Conservation (phyloP, 2,329 filamentous ascomycete genomes). For the Rhynchosporium secalis region DNA sequence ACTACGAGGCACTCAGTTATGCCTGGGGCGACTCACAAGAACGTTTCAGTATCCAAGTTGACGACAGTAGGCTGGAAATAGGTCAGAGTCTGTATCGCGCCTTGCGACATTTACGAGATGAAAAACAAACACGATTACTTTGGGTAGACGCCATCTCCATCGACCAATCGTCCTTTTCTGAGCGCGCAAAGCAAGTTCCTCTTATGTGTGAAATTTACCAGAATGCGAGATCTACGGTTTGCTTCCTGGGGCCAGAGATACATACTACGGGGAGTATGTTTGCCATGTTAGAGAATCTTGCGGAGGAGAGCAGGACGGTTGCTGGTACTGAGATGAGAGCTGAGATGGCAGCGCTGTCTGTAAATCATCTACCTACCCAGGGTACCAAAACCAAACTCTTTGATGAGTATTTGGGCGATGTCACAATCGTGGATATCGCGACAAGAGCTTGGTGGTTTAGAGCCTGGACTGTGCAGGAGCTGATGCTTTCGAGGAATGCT, state of each 20-base stretch:
- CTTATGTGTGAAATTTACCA: conserved; percentile 32
- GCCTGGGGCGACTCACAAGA: neutral
- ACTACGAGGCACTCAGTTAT: neutral
- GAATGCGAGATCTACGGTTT: conserved; percentile 20
- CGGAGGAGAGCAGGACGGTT: neutral
- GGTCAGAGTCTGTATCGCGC: conserved; percentile 15
- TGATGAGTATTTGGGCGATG: neutral
- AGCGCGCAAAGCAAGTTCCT: conserved; percentile 27
- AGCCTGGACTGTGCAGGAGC: neutral
- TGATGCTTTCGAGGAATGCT: neutral
- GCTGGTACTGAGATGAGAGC: neutral
- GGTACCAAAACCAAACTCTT: neutral
- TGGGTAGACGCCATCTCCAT: conserved; percentile 30
- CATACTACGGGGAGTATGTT: neutral
- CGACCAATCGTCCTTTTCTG: conserved; percentile 25
- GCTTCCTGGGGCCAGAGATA: conserved; percentile 29
- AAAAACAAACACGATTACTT: conserved; percentile 8
- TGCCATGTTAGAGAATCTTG: neutral
- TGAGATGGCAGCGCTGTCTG: neutral
- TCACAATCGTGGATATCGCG: neutral
- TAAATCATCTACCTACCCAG: neutral
- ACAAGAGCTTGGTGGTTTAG: neutral
- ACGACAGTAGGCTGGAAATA: conserved; percentile 1
- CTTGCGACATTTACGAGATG: conserved; percentile 4
- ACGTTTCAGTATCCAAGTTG: neutral